A percentile compares a stretch with the other conserved stretches of the same genome.
These are phyloP conservation scores for Trichosporon coremiiforme DNA, from an alignment of 1,284 basidiomycete genomes.

Conservation along the genomic window DNA sequence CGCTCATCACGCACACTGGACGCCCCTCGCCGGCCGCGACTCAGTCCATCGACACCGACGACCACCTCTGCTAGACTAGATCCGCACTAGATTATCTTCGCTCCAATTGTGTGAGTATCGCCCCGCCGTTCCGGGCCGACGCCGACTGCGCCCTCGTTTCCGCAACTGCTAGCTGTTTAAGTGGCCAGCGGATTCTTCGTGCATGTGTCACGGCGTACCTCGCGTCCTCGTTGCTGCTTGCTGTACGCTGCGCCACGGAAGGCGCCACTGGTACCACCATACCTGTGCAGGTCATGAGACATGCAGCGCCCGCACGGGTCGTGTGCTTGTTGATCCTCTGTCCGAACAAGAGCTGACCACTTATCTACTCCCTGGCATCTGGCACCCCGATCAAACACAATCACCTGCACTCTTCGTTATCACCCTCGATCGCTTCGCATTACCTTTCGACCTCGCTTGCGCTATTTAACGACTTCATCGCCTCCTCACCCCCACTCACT, in stretches of 20 bases:
- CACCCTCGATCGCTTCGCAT: conserved; percentile 1
- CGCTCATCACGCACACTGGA: background rate
- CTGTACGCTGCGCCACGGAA: background rate
- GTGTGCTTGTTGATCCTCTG: background rate
- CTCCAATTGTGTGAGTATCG: background rate
- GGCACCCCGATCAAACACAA: conserved; percentile 4
- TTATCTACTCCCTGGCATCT: background rate
- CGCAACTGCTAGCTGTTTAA: background rate
- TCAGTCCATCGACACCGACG: background rate
- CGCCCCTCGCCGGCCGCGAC: background rate
- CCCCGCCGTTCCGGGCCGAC: too few species aligned
- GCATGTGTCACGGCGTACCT: background rate
- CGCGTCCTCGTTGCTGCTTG: background rate
- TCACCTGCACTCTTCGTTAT: background rate
- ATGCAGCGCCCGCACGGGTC: background rate
- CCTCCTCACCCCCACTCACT: background rate
- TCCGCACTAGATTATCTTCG: background rate
- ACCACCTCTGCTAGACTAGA: background rate
- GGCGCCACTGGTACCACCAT: conserved; percentile 1
- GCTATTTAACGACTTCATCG: background rate
- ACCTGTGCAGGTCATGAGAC: conserved; percentile 10
- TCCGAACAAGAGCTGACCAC: background rate
- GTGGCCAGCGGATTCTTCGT: background rate
- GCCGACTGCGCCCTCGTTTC: background rate
- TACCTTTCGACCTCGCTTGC: background rate